Conservation (phyloP, 805 yeast species). For the Teunomyces gatunensis region DNA sequence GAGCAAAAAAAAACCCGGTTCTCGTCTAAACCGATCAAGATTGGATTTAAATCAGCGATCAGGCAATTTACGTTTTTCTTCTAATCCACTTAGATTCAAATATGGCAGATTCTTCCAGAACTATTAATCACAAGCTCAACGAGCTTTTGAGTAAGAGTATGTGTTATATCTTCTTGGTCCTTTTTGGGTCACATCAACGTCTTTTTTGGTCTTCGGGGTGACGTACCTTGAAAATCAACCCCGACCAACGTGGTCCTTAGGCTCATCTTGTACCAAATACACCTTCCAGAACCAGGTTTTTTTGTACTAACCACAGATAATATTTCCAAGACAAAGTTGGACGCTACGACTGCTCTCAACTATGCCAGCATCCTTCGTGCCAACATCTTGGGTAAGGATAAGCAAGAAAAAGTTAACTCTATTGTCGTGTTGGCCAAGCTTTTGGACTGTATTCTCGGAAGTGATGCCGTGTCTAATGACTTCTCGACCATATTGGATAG, state of each 20-base stretch:
- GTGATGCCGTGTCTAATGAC: conserved; percentile 38
- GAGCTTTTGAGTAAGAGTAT: conserved; percentile 39
- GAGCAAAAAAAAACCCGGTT: not conserved
- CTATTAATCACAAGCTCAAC: conserved; percentile 43
- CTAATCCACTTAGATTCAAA: not conserved
- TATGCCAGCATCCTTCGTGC: conserved; percentile 37
- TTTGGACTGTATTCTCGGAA: conserved; percentile 41
- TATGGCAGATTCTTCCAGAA: conserved; percentile 42
- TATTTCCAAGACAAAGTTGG: conserved; percentile 29
- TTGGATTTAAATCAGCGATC: not conserved
- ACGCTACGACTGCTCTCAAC: conserved; percentile 28
- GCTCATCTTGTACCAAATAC: not conserved
- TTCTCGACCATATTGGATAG: conserved; percentile 38
- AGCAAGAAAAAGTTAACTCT: conserved; percentile 50
- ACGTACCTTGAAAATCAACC: not conserved
- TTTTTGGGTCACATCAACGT: not conserved
- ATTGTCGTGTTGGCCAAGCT: conserved; percentile 54
- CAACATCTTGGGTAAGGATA: conserved; percentile 45
- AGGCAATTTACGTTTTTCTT: conserved; percentile 1
- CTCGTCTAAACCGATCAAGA: conserved; percentile 1
- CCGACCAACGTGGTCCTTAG: not conserved
- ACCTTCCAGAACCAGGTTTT: not conserved
- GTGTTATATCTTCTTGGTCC: conserved; percentile 9
- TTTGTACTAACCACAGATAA: conserved; percentile 19
- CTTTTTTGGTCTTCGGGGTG: not conserved